These are phyloP conservation scores for Dioszegia crocea DNA, from an alignment of 768 basidiomycete genomes.

Conservation along the genomic window DNA sequence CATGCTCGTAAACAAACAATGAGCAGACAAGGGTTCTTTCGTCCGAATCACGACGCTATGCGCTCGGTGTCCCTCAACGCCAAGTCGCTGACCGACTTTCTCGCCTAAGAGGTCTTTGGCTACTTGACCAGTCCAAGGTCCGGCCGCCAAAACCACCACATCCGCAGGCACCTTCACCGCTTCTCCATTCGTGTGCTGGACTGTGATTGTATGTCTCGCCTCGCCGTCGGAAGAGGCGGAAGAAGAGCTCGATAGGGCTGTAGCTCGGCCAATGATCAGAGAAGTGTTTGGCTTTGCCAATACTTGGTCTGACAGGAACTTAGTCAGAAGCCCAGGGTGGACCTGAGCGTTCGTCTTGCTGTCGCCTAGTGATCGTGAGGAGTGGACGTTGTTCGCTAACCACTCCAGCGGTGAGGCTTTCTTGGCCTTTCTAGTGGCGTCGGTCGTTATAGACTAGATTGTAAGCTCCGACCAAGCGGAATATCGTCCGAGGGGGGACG, in stretches of 20 bases:
- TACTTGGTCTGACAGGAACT: slow-evolving; percentile 37
- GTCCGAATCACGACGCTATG: slow-evolving; percentile 50
- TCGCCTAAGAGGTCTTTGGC: slow-evolving; percentile 44
- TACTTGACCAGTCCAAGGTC: slow-evolving; percentile 74
- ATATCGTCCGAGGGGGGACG: slow-evolving; percentile 3
- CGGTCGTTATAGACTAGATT: slow-evolving; percentile 33
- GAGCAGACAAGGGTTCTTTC: slow-evolving; percentile 60
- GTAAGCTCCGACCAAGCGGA: not conserved
- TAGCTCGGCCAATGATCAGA: slow-evolving; percentile 37
- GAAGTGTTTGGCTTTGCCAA: slow-evolving; percentile 25
- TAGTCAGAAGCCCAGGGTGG: slow-evolving; percentile 45
- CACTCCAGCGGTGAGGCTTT: slow-evolving; percentile 31
- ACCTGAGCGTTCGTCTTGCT: slow-evolving; percentile 47
- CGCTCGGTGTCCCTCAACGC: slow-evolving; percentile 47
- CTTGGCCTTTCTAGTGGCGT: slow-evolving; percentile 31
- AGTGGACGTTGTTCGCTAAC: slow-evolving; percentile 36
- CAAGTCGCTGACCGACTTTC: slow-evolving; percentile 32
- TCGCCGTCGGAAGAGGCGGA: not conserved
- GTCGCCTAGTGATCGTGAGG: slow-evolving; percentile 37
- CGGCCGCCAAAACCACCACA: slow-evolving; percentile 72
- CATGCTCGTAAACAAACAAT: slow-evolving; percentile 81
- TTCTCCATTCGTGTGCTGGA: slow-evolving; percentile 5
- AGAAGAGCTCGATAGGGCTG: slow-evolving; percentile 3
- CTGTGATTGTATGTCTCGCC: not conserved
- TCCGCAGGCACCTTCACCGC: slow-evolving; percentile 56